Evolutionary conservation across 2,329 filamentous ascomycete species (phyloP).

Genomic region (Myriosclerotinia scirpicola): DNA sequence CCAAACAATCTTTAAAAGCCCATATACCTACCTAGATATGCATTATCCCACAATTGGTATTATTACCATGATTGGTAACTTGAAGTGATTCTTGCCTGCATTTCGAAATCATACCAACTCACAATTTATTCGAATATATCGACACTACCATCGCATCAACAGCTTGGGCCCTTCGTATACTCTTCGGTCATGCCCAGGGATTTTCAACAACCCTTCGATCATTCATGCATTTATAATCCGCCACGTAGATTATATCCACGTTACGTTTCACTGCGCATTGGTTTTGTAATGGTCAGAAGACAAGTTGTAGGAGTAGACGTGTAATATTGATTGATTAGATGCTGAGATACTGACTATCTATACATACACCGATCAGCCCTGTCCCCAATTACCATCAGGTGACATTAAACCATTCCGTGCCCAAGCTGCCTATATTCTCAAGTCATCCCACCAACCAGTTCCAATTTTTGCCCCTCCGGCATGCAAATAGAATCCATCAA

Average conservation of each 20-base stretch:
- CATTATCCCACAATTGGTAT: neutral
- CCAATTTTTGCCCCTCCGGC: constrained; percentile 21
- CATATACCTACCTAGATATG: no score
- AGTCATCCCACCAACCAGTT: constrained; percentile 14
- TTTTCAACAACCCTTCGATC: neutral
- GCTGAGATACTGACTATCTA: constrained; percentile 29
- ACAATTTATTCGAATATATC: no score
- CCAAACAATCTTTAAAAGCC: neutral
- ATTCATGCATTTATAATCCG: neutral
- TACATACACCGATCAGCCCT: constrained; percentile 27
- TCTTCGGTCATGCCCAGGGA: neutral
- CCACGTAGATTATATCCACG: constrained; percentile 5
- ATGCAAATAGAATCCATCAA: constrained; percentile 26
- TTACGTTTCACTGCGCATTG: constrained; percentile 8
- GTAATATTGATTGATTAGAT: constrained; percentile 28
- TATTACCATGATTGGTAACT: no score
- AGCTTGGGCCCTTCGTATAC: no score
- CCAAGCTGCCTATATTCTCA: constrained; percentile 19
- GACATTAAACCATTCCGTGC: constrained; percentile 24
- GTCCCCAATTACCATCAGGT: constrained; percentile 20
- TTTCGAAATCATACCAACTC: no score
- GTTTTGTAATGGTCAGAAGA: neutral
- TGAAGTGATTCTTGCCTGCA: no score
- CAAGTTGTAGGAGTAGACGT: constrained; percentile 11
- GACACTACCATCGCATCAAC: no score